Evolutionary conservation across 768 basidiomycete genomes (phyloP), one percentile per base, ranked within the genome.

Genomic region (Clitopilus hobsonii): DNA sequence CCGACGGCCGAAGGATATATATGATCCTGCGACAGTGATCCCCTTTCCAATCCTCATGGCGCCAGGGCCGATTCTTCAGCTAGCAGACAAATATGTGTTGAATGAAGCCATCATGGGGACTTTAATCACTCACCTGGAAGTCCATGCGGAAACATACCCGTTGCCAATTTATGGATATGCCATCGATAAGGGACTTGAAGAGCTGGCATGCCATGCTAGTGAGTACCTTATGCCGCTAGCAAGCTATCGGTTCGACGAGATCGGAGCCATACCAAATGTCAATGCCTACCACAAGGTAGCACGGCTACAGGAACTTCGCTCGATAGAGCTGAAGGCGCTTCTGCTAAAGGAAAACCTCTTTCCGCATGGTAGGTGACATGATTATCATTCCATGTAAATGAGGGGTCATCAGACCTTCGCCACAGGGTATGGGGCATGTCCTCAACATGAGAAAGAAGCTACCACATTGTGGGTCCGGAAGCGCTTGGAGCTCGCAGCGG

Each of bases 41-140:
- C 88, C 88, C 1, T 73, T 85, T 8, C 88, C 88, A 20, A 67
- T 89, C 16, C 77, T 89, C 32, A 74, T 68, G 13, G 67, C 81
- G 13, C 60, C 41, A 45, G 41, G 41, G 41, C 41, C 76, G 48
- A 71, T 89, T 58, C 77, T 84, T 63, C 68, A 63, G 45, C 71
- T 89, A 38, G 80, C 75, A 28, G 88, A 89, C 68, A 89, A 90
- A 64, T 89, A 89, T 60, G 73, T 71, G 3, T 71, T 89, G 20
- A 71, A 77, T 26, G 74, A 75, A 7, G 58, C 73, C 5, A 73
- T 83, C 48, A 61, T 74, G 53, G 63, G 67, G 2, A 65, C 69
- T 16, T 62, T 89, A 47, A 70, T 74, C 55, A 67, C 69, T 23
- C 87, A 89, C 66, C 68, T 90, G 2, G 58, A 74, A 18, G 77